Base-by-base conservation (phyloP, 2,329 filamentous ascomycete genomes). In the Alternaria triticina region DNA sequence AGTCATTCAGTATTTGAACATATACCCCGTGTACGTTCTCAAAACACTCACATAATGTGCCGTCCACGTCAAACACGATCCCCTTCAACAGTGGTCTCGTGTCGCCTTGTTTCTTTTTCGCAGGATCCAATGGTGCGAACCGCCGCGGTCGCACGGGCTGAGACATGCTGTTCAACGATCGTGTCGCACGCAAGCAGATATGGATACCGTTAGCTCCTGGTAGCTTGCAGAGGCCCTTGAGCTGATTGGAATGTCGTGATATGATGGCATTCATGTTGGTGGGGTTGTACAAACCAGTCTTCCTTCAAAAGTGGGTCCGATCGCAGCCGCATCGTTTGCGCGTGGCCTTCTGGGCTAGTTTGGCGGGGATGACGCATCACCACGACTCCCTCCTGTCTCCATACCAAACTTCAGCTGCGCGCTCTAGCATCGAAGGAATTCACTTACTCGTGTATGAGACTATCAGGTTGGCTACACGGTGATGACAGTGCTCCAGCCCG, bases 21-120 rank as follows among this genome's bases (percentile, higher is more conserved):
- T 11, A 25, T 13, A 12, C 6, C 12, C 33, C 33, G 5, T 20
- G 20, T n/a, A n/a, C 3, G 44, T 9, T 2, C 20, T 27, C 4
- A 20, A 15, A 12, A 12, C 20, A 84, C 89, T 82, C 82, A 96
- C 94, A 97, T 64, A 98, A 82, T 23, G 95, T 99, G 4, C 95
- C 95, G 80, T 99, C 95, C 67, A 99, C 92, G 82, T 99, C 95
- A 81, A 98, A 98, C 13, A 98, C 83, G 25, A 90, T 85, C 2
- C 88, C 88, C 71, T 84, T 83, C 60, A 90, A 73, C 28, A 71
- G 73, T 45, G 85, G 83, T 17, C 80, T 79, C 51, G 75, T 79
- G 63, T 79, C 65, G 56, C 76, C 68, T 20, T 70, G 65, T 20
- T 57, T 62, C 49, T 55, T 57, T 63, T 72, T 69, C 20, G 70